Evolutionary conservation across 176 grass and related monocot genomes (phyloP), one percentile per base, ranked within the genome.

Genomic region (Ananas comosus): DNA sequence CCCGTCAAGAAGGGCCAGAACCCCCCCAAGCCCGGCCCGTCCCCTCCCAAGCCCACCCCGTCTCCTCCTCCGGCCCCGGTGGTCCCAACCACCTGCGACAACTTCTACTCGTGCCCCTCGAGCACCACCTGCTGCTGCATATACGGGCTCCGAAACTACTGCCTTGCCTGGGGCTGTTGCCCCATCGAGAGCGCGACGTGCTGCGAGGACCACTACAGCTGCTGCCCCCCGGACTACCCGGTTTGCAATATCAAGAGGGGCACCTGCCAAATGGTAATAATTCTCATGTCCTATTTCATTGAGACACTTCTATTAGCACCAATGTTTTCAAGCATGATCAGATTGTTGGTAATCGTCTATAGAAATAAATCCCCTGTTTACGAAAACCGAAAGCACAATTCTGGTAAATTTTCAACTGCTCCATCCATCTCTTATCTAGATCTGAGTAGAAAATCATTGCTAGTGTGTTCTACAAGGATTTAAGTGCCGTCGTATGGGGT

Each of bases 101-200:
- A 82, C 29, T 80, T 70, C 70, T 87, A 65, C 48, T 48, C 64
- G 0, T 97, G 94, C 79, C 58, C 75, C 0, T 67, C 81, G 0
- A 78, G 79, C 72, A 90, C 81, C 77, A 97, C 94, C 49, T 97
- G 94, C 82, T 93, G 94, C 80, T 97, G 94, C 3, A 71, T 88
- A 0, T 88, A 74, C 1, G 74, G 74, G 53, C 83, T 80, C 68
- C 81, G 84, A 28, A 68, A 69, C 7, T n/a, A 70, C 2, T 97
- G 94, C 89, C 65, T 85, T 67, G 64, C 82, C 18, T 97, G 89
- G 94, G 94, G 89, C 65, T 97, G 94, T 67, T 97, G 94, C 66
- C 94, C 94, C 0, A 13, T 70, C 0, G 69, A 88, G 74, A 77
- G 85, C 7, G 94, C 94, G 48, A 85, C 76, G 48, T 97, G 94